A percentile compares a stretch with the other conserved stretches of the same genome.
These are phyloP conservation scores for Neopestalotiopsis rosae DNA, from an alignment of 2,329 filamentous ascomycete genomes.

Conservation along the genomic window DNA sequence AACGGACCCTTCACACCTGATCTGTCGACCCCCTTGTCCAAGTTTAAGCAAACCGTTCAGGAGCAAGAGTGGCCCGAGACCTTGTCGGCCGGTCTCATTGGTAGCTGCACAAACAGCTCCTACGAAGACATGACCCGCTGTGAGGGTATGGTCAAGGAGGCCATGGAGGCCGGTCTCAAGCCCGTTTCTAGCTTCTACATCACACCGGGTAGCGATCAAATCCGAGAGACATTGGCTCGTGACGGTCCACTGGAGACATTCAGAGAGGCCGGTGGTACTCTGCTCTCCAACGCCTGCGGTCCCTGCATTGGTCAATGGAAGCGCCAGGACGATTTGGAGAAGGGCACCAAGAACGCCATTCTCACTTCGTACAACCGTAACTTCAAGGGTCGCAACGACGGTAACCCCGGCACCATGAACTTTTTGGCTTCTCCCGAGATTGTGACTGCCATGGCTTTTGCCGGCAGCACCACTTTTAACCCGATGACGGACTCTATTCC, in stretches of 20 bases:
- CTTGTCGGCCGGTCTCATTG: constrained; percentile 92
- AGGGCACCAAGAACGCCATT: constrained; percentile 91
- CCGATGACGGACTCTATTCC: constrained; percentile 85
- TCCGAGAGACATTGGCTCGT: constrained; percentile 89
- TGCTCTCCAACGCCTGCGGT: constrained; percentile 94
- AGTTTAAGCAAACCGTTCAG: constrained; percentile 84
- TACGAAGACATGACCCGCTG: constrained; percentile 98
- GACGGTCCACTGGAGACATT: constrained; percentile 89
- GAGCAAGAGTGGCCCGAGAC: constrained; percentile 89
- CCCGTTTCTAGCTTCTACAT: constrained; percentile 93
- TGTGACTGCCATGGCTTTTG: constrained; percentile 94
- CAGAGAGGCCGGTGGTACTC: constrained; percentile 81
- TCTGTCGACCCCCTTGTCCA: constrained; percentile 87
- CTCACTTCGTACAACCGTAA: constrained; percentile 98
- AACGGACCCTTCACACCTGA: constrained; percentile 98
- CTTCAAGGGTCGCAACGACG: constrained; percentile 96
- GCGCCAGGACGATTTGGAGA: constrained; percentile 81
- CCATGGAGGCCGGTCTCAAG: constrained; percentile 84
- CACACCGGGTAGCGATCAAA: constrained; percentile 95
- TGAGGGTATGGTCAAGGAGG: constrained; percentile 91
- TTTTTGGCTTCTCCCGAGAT: constrained; percentile 97
- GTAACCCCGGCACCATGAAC: constrained; percentile 97
- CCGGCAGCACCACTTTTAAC: constrained; percentile 93
- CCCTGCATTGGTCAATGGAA: constrained; percentile 97
- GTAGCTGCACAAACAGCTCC: constrained; percentile 98